Conservation (phyloP, 192 early-diverging fungal species). For the Coemansia sp. region DNA sequence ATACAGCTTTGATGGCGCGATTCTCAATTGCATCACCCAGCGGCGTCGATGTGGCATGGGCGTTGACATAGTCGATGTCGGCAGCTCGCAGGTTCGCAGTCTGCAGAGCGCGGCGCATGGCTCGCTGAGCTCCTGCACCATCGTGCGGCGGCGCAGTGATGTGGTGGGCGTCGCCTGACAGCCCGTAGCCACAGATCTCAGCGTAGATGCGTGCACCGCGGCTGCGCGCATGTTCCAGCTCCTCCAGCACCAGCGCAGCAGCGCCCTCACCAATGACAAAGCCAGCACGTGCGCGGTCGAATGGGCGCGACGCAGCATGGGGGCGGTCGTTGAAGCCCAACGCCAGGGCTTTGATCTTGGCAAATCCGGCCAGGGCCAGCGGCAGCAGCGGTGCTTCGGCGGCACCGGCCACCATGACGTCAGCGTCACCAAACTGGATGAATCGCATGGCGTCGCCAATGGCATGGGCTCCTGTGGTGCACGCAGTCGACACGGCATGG, state of each 20-base stretch:
- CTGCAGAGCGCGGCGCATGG: slow-evolving; percentile 81
- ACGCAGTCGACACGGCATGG: slow-evolving; percentile 90
- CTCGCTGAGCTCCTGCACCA: slow-evolving; percentile 80
- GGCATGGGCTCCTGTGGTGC: slow-evolving; percentile 93
- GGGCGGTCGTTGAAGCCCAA: slow-evolving; percentile 81
- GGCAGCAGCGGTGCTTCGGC: slow-evolving; percentile 84
- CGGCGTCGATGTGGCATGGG: slow-evolving; percentile 89
- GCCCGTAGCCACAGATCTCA: slow-evolving; percentile 84
- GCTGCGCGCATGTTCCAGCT: slow-evolving; percentile 78
- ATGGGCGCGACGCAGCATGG: slow-evolving; percentile 80
- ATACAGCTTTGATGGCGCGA: slow-evolving; percentile 77
- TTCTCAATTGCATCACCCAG: slow-evolving; percentile 86
- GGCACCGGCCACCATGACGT: slow-evolving; percentile 94
- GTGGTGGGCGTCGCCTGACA: slow-evolving; percentile 89
- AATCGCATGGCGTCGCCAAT: slow-evolving; percentile 94
- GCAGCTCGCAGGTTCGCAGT: slow-evolving; percentile 58
- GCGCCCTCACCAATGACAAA: slow-evolving; percentile 96
- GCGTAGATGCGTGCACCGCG: slow-evolving; percentile 91
- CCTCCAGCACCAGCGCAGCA: slow-evolving; percentile 86
- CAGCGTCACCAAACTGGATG: slow-evolving; percentile 88
- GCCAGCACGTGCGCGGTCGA: slow-evolving; percentile 81
- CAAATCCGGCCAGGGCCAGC: slow-evolving; percentile 85
- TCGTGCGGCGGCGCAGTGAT: slow-evolving; percentile 90
- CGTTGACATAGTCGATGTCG: slow-evolving; percentile 87
- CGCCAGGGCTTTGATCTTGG: slow-evolving; percentile 75